Evolutionary conservation across 1,139 yeast genomes (phyloP).

Genomic region (Pneumocystis canis): DNA sequence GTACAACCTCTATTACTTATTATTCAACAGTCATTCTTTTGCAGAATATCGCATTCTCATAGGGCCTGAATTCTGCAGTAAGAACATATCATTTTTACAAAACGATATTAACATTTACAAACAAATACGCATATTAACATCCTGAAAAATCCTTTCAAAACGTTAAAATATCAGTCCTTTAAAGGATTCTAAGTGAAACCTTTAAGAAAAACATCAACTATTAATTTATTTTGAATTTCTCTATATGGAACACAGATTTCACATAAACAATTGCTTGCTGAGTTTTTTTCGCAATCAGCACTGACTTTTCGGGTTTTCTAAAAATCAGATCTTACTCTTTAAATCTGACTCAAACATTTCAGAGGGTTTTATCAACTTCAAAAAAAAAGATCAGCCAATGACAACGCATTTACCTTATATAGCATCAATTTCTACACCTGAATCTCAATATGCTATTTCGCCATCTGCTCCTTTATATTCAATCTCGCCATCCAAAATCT

Average conservation of each 20-base stretch:
- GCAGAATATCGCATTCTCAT: not conserved
- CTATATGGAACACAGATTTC: not conserved
- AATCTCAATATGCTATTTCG: not conserved
- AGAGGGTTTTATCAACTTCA: not conserved
- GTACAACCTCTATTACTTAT: not conserved
- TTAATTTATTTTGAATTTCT: not conserved
- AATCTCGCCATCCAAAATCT: not conserved
- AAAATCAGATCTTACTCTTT: not conserved
- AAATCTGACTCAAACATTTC: not conserved
- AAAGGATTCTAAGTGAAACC: not conserved
- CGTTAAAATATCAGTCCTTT: not conserved
- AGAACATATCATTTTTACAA: not conserved
- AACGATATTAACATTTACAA: not conserved
- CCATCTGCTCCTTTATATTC: not conserved
- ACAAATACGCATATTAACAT: not conserved
- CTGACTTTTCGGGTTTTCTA: not conserved
- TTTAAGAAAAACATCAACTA: not conserved
- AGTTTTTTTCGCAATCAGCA: not conserved
- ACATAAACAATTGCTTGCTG: not conserved
- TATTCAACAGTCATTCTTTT: not conserved
- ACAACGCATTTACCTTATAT: not conserved
- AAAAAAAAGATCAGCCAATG: not conserved
- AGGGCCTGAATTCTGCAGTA: not conserved
- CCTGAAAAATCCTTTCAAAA: not conserved
- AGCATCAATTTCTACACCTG: not conserved